These are phyloP conservation scores for Fusarium sp. DNA, from an alignment of 2,329 filamentous ascomycete genomes.

Conservation along the genomic window DNA sequence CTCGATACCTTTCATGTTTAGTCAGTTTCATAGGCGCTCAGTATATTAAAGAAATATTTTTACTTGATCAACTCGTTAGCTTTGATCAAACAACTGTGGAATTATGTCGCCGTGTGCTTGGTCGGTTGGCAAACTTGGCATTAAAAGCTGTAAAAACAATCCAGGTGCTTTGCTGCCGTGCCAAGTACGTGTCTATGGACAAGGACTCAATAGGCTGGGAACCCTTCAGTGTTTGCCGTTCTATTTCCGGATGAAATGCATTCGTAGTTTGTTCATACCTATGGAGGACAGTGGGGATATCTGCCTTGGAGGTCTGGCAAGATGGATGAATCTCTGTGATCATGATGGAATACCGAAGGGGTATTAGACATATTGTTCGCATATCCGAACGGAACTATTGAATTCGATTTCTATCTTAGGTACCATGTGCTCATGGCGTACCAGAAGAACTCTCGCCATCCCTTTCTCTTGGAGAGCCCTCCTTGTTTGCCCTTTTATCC, in stretches of 20 bases:
- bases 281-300: background rate
- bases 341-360: background rate
- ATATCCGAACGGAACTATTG: accelerated
- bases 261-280: too few relatives aligned
- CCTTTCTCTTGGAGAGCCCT: background rate
- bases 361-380: background rate
- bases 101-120: background rate
- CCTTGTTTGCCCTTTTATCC: background rate
- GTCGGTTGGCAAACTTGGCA: too few relatives aligned
- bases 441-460: background rate
- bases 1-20: background rate
- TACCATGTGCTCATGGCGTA: background rate
- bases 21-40: background rate
- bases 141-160: too few relatives aligned
- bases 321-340: background rate
- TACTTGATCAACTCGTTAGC: too few relatives aligned
- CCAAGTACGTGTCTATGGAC: background rate
- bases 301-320: background rate
- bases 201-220: background rate
- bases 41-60: background rate
- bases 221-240: background rate
- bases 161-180: background rate
- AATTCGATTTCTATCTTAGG: too few relatives aligned
- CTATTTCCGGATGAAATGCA: background rate
- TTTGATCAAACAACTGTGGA: background rate